Evolutionary conservation across 176 grass and related monocot species (phyloP), one percentile per base, ranked within the genome.

Genomic region (Carex parvula): DNA sequence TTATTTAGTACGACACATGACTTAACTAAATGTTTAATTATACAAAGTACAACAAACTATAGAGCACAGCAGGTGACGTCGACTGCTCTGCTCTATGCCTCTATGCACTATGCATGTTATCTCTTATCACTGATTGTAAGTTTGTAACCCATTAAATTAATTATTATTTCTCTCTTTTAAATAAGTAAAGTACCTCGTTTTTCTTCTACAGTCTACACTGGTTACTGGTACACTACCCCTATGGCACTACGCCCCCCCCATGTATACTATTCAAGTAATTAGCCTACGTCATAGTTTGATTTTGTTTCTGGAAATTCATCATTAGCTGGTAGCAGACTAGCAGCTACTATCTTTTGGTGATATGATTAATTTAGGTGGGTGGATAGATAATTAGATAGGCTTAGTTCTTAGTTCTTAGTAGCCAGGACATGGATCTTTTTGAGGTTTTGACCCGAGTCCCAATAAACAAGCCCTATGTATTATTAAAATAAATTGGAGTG

Each of bases 61-160:
- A 1, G 26, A 26, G 26, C 26, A 26, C 0, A 26, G 26, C 56
- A 54, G 80, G 37, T 82, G 80, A 66, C 60, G 60, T 64, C 14
- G 35, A 64, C 18, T 32, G 35, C 59, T 29, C 21, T 64, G 29
- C 29, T 29, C 29, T 29, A 29, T 24, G 22, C 22, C 22, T 0
- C 22, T 24, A 0, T 29, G 1, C 1, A 1, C 29, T 29, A 29
- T 29, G 29, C 29, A 82, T 67, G 37, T 64, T 82, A 50, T 82
- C 61, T 67, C 80, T 53, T 65, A 68, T 83, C 80, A 82, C 42
- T 83, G 14, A 65, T 81, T 46, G 58, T 44, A 41, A 81, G 14
- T 52, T 81, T 46, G 58, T 44, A 41, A 81, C 22, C 14, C 18
- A 44, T 44, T 44, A 7, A 11, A 8, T 24, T 24, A 24, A 24